These are phyloP conservation scores for Boletus bicolor DNA, from an alignment of 768 basidiomycete species.

Conservation along the genomic window DNA sequence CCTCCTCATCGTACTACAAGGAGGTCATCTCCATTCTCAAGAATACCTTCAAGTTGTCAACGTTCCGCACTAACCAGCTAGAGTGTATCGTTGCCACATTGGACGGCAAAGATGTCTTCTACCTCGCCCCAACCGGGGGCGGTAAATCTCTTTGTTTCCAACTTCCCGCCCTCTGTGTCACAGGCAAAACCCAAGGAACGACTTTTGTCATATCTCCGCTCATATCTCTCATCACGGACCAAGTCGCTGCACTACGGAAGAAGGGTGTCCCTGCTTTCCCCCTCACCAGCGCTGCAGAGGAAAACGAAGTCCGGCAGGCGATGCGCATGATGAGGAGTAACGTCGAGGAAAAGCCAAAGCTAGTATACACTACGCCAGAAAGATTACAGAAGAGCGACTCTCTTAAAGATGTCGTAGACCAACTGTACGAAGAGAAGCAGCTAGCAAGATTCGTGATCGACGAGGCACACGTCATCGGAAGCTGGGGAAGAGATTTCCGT, in stretches of 20 bases:
- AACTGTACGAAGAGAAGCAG: constrained; percentile 52
- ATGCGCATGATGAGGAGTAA: constrained; percentile 42
- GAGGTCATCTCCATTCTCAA: constrained; percentile 33
- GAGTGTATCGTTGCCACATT: constrained; percentile 81
- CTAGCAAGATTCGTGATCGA: constrained; percentile 92
- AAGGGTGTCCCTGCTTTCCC: constrained; percentile 69
- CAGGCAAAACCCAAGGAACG: constrained; percentile 72
- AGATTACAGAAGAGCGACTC: constrained; percentile 62
- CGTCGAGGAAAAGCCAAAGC: constrained; percentile 46
- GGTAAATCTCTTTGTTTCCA: constrained; percentile 89
- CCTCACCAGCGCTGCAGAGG: constrained; percentile 56
- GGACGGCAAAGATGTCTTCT: constrained; percentile 82
- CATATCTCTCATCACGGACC: constrained; percentile 85
- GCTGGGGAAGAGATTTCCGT: constrained; percentile 94
- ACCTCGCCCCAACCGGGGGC: constrained; percentile 95
- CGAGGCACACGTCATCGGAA: constrained; percentile 92
- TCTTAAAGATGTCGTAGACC: constrained; percentile 53
- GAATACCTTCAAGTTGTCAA: constrained; percentile 53
- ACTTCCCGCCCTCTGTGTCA: constrained; percentile 80
- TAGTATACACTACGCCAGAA: constrained; percentile 93
- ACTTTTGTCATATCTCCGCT: constrained; percentile 91
- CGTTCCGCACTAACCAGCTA: constrained; percentile 82
- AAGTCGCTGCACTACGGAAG: constrained; percentile 62
- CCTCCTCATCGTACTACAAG: constrained; percentile 29
- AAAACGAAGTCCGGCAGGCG: constrained; percentile 38